phyloP scores from a whole-genome alignment of 2,329 filamentous ascomycete species.

The Eutypella sp. region DNA sequence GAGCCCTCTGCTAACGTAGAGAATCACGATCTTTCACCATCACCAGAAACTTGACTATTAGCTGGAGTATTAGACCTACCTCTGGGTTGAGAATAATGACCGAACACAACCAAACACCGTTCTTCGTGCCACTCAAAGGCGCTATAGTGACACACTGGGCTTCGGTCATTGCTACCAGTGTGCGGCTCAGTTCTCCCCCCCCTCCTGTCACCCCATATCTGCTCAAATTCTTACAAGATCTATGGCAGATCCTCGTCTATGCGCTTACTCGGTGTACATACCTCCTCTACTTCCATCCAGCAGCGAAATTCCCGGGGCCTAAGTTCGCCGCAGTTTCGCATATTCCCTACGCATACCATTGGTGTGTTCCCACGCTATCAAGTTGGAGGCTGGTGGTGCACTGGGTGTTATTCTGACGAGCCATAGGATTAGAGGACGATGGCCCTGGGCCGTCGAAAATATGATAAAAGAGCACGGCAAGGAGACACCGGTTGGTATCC shows the following conservation, averaged over 20 bases:
- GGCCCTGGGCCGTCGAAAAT: constrained; percentile 9
- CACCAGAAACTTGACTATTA: too few species aligned
- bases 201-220: too few species aligned
- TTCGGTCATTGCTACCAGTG: too few species aligned
- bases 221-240: too few species aligned
- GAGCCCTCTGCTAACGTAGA: too few species aligned
- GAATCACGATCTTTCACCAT: too few species aligned
- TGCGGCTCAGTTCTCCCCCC: too few species aligned
- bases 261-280: constrained; percentile 5
- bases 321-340: constrained; percentile 11
- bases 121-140: too few species aligned
- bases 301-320: constrained; percentile 10
- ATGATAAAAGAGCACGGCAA: constrained; percentile 9
- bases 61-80: too few species aligned
- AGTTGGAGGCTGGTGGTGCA: not conserved
- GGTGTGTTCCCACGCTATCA: constrained; percentile 3
- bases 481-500: not conserved
- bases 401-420: not conserved
- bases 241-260: constrained; percentile 8
- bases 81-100: too few species aligned
- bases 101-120: too few species aligned
- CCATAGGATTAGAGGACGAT: constrained; percentile 7
- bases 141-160: too few species aligned
- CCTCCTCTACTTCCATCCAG: constrained; percentile 11
- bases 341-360: constrained; percentile 9